Percentiles rank a stretch among this genome's conserved stretches.
Conservation (phyloP, 2,329 filamentous ascomycete species). For the Lecanicillium sp. region DNA sequence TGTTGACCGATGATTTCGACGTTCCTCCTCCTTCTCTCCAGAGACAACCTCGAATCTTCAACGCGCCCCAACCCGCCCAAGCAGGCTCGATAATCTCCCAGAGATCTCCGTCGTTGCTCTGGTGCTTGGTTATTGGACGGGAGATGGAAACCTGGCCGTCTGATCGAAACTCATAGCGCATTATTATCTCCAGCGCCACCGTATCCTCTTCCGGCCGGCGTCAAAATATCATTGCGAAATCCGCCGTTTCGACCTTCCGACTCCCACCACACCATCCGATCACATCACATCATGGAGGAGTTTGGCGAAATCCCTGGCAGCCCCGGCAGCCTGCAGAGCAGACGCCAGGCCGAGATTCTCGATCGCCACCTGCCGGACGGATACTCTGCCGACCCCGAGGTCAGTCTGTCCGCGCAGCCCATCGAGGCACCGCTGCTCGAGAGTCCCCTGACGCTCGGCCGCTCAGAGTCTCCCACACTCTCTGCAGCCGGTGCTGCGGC, state of each 20-base stretch:
- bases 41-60: too few species aligned
- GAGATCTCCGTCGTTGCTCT: background rate
- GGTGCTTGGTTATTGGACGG: background rate
- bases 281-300: constrained; percentile 22
- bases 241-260: too few species aligned
- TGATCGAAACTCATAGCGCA: background rate
- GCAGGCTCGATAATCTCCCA: background rate
- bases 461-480: constrained; percentile 13
- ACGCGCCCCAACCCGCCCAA: background rate
- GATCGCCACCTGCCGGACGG: constrained; percentile 33
- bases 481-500: constrained; percentile 13
- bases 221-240: too few species aligned
- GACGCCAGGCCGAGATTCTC: constrained; percentile 31
- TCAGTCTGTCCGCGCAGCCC: constrained; percentile 23
- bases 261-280: too few species aligned
- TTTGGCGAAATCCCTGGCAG: constrained; percentile 22
- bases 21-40: background rate
- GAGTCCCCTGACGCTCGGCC: constrained; percentile 11
- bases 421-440: constrained; percentile 15
- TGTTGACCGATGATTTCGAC: background rate
- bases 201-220: too few species aligned
- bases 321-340: constrained; percentile 23
- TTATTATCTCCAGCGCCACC: too few species aligned
- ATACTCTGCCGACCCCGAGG: constrained; percentile 34
- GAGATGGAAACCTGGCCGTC: background rate